Percentiles rank a stretch among this genome's conserved stretches.
Conservation (phyloP, 2,329 filamentous ascomycete genomes). For the Diplocarpon mali region DNA sequence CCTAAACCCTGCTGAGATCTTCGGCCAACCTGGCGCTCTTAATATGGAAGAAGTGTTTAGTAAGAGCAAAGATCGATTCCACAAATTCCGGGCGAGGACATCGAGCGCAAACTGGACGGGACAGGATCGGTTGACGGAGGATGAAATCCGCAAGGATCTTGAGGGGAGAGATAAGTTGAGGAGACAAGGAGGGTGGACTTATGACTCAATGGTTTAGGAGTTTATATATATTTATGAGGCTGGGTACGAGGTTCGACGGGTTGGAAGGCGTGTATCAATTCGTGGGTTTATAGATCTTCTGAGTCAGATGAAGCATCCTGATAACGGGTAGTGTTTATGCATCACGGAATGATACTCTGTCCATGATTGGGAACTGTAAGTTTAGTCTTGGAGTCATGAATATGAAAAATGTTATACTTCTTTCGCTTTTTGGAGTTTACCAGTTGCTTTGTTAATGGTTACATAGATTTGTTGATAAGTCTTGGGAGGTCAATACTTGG, state of each 20-base stretch:
- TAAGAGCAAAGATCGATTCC: slow-evolving; percentile 73
- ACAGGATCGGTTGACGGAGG: slow-evolving; percentile 71
- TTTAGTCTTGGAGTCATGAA: slow-evolving; percentile 6
- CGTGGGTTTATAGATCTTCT: background rate
- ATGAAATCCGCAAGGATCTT: slow-evolving; percentile 72
- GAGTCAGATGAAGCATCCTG: background rate
- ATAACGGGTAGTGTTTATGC: background rate
- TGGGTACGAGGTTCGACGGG: too few species aligned
- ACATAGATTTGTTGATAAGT: too few species aligned
- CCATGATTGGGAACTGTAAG: too few species aligned
- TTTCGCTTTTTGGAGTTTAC: too few species aligned
- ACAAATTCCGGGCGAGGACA: slow-evolving; percentile 81
- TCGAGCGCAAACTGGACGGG: slow-evolving; percentile 92
- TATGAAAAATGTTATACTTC: slow-evolving; percentile 7
- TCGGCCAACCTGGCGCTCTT: slow-evolving; percentile 77
- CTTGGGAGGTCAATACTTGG: too few species aligned
- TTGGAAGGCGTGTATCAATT: background rate
- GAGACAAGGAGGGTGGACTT: slow-evolving; percentile 78
- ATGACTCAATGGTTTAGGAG: slow-evolving; percentile 31
- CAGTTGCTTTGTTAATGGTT: too few species aligned
- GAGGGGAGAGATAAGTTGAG: slow-evolving; percentile 70
- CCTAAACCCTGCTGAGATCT: slow-evolving; percentile 74
- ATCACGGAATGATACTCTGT: background rate
- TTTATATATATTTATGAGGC: background rate
- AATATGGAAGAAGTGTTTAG: slow-evolving; percentile 96